Conservation (phyloP, 441 rosid genomes). For the Erodium moschatum region DNA sequence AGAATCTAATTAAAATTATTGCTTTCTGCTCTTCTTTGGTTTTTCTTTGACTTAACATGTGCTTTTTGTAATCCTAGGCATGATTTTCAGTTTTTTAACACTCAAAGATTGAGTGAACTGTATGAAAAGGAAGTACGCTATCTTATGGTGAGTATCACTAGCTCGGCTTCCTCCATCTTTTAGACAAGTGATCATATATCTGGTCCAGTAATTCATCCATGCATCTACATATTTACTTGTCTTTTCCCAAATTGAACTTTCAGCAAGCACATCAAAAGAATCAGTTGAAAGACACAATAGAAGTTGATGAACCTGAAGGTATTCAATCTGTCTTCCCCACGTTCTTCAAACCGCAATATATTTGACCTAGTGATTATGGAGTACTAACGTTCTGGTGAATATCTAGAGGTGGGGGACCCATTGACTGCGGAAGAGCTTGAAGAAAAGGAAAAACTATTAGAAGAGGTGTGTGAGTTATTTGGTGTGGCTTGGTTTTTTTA, state of each 20-base stretch:
- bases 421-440: conserved; percentile 94
- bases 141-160: conserved; percentile 63
- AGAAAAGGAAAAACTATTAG: conserved; percentile 80
- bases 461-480: conserved; percentile 50
- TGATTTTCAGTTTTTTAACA: conserved; percentile 94
- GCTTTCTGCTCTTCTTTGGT: conserved; percentile 5
- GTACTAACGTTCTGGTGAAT: conserved; percentile 25
- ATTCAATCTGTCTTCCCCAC: conserved; percentile 11
- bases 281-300: conserved; percentile 84
- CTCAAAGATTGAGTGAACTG: conserved; percentile 82
- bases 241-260: conserved; percentile 17
- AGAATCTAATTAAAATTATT: conserved; percentile 24
- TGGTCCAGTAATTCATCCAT: not conserved
- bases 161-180: not conserved
- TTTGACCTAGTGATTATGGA: conserved; percentile 4
- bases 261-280: conserved; percentile 96
- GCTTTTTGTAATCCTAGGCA: conserved; percentile 45
- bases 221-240: not conserved
- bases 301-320: conserved; percentile 99
- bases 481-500: not conserved
- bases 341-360: not conserved
- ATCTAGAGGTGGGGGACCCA: conserved; percentile 73
- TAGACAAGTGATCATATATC: not conserved
- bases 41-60: conserved; percentile 12
- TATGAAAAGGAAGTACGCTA: conserved; percentile 97